Percentiles rank a stretch among this genome's conserved stretches.
These are phyloP conservation scores for Afroboletus lepidellus DNA, from an alignment of 1,284 basidiomycete genomes.

Conservation along the genomic window DNA sequence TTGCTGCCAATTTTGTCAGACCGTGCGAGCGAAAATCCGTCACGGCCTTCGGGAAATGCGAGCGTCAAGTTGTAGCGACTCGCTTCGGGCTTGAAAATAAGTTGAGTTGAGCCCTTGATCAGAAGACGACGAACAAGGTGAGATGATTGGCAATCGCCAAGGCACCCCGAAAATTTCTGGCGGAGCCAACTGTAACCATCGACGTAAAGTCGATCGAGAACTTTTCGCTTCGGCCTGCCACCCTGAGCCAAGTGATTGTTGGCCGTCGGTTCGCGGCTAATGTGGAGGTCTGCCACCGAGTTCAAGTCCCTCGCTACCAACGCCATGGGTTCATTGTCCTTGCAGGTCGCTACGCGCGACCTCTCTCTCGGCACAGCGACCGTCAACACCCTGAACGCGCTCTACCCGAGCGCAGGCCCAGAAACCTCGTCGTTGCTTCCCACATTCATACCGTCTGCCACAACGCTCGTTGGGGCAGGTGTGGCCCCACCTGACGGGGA, in stretches of 20 bases:
- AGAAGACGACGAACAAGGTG: neutral
- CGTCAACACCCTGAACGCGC: conserved; percentile 9
- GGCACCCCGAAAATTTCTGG: conserved; percentile 1
- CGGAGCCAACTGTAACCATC: neutral
- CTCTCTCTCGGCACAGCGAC: conserved; percentile 1
- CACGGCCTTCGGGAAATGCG: conserved; percentile 2
- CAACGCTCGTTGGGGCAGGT: conserved; percentile 13
- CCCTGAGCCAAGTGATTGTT: neutral
- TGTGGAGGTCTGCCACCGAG: conserved; percentile 5
- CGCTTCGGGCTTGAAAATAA: neutral
- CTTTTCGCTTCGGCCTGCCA: neutral
- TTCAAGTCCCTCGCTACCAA: neutral
- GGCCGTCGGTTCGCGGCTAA: neutral
- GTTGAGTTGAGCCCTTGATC: conserved; percentile 5
- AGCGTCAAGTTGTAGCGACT: conserved; percentile 1
- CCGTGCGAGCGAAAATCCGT: neutral
- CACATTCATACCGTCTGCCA: conserved; percentile 8
- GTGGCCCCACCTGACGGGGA: conserved; percentile 4
- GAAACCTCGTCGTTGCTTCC: conserved; percentile 5
- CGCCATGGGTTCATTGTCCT: neutral
- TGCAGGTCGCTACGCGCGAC: conserved; percentile 4
- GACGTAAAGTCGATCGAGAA: neutral
- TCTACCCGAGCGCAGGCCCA: neutral
- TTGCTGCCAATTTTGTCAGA: neutral
- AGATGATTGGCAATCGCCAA: neutral